Evolutionary conservation across 495 filamentous ascomycete genomes (phyloP), one percentile per base, ranked within the genome.

Genomic region (Chaetomidium leptoderma): DNA sequence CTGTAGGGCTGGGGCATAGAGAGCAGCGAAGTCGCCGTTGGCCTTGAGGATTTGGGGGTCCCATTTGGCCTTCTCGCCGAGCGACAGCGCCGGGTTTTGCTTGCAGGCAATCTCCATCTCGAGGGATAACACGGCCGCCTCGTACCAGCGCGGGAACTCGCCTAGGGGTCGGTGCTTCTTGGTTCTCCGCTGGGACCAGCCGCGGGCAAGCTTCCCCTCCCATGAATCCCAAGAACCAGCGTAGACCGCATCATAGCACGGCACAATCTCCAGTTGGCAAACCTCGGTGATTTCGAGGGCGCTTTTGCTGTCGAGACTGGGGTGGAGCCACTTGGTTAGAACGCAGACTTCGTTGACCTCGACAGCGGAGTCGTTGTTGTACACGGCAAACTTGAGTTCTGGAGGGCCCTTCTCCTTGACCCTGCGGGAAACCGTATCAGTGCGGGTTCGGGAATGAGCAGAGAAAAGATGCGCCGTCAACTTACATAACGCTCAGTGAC

Each of bases 41-140:
- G 58, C 23, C 24, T 37, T 49, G 13, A 80, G 53, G 3, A 61
- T 30, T 10, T 70, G 45, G 0, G 49, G 42, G 11, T 58, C 62
- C 77, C 78, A 81, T 8, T 44, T 35, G 0, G 66, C 73, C 54
- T 72, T 70, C 8, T 77, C 67, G 6, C 76, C 77, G 8, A 76
- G 5, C 27, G 63, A 66, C 5, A 80, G 56, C 2, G 35, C 9
- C 36, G 61, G 47, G 56, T 81, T 79, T 60, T 74, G 54, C 13
- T 63, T n/a, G 30, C 78, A 65, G 1, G 67, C 35, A 3, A 58
- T 29, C 9, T 74, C 69, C 11, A 65, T 35, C 1, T 49, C 47
- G 6, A 61, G 37, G 9, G 68, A 74, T 4, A 72, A 55, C 17
- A 81, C 58, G 2, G 68, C 63, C 10, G 63, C 70, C 55, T 80